These are phyloP conservation scores for Halenospora varia DNA, from an alignment of 495 filamentous ascomycete species.

Conservation along the genomic window DNA sequence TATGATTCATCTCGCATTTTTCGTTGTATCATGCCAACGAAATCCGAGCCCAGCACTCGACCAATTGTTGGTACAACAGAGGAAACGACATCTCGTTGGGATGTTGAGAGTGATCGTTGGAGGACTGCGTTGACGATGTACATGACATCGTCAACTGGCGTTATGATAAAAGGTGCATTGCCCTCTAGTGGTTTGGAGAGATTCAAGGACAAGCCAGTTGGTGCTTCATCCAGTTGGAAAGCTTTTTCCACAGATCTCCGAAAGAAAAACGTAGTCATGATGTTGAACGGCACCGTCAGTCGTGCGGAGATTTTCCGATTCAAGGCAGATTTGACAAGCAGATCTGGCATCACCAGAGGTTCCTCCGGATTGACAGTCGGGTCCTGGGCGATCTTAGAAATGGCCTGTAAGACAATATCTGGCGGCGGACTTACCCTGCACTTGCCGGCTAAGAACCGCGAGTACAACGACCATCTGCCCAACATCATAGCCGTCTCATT, in stretches of 20 bases:
- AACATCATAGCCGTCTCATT: slow-evolving; percentile 89
- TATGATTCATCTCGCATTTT: slow-evolving; percentile 97
- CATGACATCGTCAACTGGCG: slow-evolving; percentile 97
- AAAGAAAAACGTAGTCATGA: slow-evolving; percentile 92
- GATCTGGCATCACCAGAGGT: slow-evolving; percentile 56
- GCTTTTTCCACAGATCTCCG: slow-evolving; percentile 93
- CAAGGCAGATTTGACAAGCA: slow-evolving; percentile 71
- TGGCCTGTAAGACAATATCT: slow-evolving; percentile 6
- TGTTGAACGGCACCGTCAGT: slow-evolving; percentile 74
- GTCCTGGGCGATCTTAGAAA: slow-evolving; percentile 35
- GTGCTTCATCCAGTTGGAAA: slow-evolving; percentile 97
- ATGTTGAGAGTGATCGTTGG: slow-evolving; percentile 79
- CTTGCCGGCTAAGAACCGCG: slow-evolving; percentile 81
- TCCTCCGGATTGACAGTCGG: slow-evolving; percentile 38
- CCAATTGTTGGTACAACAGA: slow-evolving; percentile 76
- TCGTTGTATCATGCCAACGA: slow-evolving; percentile 93
- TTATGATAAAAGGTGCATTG: slow-evolving; percentile 88
- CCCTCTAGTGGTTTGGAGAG: slow-evolving; percentile 58
- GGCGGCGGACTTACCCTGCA: slow-evolving; percentile 32
- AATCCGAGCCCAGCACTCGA: slow-evolving; percentile 85
- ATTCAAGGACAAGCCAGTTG: slow-evolving; percentile 71
- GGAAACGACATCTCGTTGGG: slow-evolving; percentile 68
- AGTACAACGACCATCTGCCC: slow-evolving; percentile 88
- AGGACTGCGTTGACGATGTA: slow-evolving; percentile 95
- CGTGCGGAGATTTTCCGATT: slow-evolving; percentile 68